Evolutionary conservation across 192 early-diverging fungal genomes (phyloP).

Genomic region (Phycomyces blakesleeanus): DNA sequence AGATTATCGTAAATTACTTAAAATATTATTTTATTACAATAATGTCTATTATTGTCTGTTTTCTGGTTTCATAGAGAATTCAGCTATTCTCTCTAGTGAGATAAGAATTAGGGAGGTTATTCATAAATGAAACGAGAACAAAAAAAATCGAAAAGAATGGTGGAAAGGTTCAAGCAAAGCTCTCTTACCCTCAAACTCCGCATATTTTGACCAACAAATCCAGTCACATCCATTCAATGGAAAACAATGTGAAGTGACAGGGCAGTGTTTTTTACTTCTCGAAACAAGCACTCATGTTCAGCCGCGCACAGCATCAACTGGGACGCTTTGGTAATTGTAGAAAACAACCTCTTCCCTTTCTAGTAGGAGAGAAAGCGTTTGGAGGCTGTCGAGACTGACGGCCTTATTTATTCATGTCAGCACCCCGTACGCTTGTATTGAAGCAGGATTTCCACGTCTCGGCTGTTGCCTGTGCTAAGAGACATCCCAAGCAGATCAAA

Average conservation of each 20-base stretch:
- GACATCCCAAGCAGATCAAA: slow-evolving; percentile 40
- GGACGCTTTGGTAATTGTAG: background rate
- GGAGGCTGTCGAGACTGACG: no score
- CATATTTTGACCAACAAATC: background rate
- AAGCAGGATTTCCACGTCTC: slow-evolving; percentile 31
- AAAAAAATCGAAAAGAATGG: no score
- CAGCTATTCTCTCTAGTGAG: no score
- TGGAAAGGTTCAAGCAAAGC: background rate
- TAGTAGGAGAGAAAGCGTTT: no score
- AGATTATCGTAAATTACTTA: no score
- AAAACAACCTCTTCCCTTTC: background rate
- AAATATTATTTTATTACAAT: no score
- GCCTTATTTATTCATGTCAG: background rate
- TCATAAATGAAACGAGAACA: no score
- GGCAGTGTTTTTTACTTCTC: background rate
- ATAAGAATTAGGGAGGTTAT: no score
- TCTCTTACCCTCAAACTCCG: background rate
- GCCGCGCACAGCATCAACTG: background rate
- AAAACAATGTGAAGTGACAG: background rate
- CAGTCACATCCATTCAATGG: background rate
- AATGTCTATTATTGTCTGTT: no score
- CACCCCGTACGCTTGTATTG: background rate
- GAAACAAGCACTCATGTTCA: background rate
- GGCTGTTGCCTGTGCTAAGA: slow-evolving; percentile 22
- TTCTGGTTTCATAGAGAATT: no score